Base-by-base conservation (phyloP, 2,329 filamentous ascomycete genomes). In the Microsporum audouinii region DNA sequence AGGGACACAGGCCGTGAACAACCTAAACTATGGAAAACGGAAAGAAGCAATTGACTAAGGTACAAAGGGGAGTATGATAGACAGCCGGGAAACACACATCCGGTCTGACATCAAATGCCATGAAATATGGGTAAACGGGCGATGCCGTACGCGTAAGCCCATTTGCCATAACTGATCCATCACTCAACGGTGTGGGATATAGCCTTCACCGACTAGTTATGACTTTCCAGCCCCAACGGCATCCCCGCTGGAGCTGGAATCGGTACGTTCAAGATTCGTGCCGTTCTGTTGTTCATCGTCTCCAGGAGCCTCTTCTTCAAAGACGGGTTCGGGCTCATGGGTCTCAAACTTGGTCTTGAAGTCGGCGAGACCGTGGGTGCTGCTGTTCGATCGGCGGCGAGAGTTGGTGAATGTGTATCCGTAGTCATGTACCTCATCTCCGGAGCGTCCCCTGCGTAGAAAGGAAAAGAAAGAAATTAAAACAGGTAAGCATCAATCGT, bases 301-400 rank as follows among this genome's bases (percentile, higher is more conserved):
- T n/a, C 29, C 66, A 7, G 34, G 33, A 36, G 34, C 14, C 14
- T 84, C 82, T 76, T 84, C 82, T 76, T 97, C 91, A 67, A 96
- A 96, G 70, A 95, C 88, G 45, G 91, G 91, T 70, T 97, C 92
- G 17, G 84, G 81, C 69, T 97, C 94, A 72, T 90, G 82, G 68
- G 88, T 80, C 76, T 99, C 94, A 73, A 96, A 97, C 79, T 99
- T 99, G 76, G 91, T 95, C 82, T 94, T 95, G 79, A 96, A 89
- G 73, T 91, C 84, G 63, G 83, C 82, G 68, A 89, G 78, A 68
- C 84, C 85, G 68, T 87, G 82, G 70, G 82, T 85, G 77, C 87
- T 91, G 73, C 88, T 92, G 80, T 97, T 97, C 77, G 89, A 95
- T 74, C 89, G 91, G 73, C 92, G 94, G 65, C 92, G 90, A 61